Evolutionary conservation across 331 rosid species (phyloP).

Genomic region (Saraca asoca): DNA sequence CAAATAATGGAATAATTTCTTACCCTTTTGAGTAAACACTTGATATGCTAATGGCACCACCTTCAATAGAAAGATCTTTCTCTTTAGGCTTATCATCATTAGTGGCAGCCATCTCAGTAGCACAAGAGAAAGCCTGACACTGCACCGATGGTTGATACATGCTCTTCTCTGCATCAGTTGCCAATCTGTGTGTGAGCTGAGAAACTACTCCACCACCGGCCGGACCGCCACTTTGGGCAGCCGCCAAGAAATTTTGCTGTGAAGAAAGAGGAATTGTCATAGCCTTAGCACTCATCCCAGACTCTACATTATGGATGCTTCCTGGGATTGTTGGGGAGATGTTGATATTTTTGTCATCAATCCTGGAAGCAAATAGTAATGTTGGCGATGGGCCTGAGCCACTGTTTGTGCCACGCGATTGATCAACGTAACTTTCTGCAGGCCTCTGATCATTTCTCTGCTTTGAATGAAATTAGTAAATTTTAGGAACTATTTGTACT

Average conservation of each 20-base stretch:
- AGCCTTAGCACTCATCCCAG: slow-evolving; percentile 57
- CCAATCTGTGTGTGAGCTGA: slow-evolving; percentile 52
- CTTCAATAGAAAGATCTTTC: slow-evolving; percentile 73
- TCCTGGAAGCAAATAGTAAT: slow-evolving; percentile 57
- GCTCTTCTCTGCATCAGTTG: slow-evolving; percentile 57
- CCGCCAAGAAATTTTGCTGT: slow-evolving; percentile 58
- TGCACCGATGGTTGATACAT: slow-evolving; percentile 48
- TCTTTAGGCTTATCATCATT: slow-evolving; percentile 72
- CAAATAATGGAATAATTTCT: slow-evolving; percentile 37
- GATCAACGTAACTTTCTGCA: slow-evolving; percentile 58
- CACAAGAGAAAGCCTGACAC: slow-evolving; percentile 45
- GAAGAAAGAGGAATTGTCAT: slow-evolving; percentile 49
- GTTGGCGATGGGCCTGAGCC: slow-evolving; percentile 65
- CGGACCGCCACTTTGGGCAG: slow-evolving; percentile 45
- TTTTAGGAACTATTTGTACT: too few relatives aligned
- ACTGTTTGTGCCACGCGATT: slow-evolving; percentile 49
- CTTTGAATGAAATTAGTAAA: slow-evolving; percentile 32
- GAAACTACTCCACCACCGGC: slow-evolving; percentile 47
- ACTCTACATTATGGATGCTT: slow-evolving; percentile 52
- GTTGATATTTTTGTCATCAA: slow-evolving; percentile 56
- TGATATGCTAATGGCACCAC: slow-evolving; percentile 86
- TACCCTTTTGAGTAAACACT: slow-evolving; percentile 89
- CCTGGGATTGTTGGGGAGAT: slow-evolving; percentile 55
- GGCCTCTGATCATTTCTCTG: slow-evolving; percentile 67
- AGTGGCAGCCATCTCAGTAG: slow-evolving; percentile 43